phyloP scores from a whole-genome alignment of 2,329 filamentous ascomycete species.

The Pseudogymnoascus sp. region DNA sequence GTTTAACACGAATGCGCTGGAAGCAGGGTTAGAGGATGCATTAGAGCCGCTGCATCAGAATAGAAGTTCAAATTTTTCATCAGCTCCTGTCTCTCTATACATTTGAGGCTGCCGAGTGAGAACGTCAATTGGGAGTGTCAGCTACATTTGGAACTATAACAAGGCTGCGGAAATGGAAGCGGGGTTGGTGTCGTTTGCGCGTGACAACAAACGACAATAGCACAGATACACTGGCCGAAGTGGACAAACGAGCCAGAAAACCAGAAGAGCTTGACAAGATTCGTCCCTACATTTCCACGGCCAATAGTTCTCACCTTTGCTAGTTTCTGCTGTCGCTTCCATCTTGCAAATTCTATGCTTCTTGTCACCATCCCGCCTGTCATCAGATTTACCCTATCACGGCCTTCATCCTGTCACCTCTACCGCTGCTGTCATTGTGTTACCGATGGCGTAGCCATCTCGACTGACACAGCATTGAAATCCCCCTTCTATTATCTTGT shows the following conservation, averaged over 20 bases:
- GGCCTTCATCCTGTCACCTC: not conserved
- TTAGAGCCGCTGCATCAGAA: not conserved
- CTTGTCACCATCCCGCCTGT: not conserved
- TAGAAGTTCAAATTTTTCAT: not conserved
- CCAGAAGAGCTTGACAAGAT: not conserved
- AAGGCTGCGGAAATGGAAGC: not conserved
- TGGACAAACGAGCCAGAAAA: not conserved
- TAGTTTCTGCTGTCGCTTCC: not conserved
- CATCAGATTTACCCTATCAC: not conserved
- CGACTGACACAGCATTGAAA: too few species aligned
- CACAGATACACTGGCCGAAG: not conserved
- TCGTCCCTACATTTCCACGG: not conserved
- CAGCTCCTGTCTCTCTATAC: too few species aligned
- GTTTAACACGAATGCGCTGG: not conserved
- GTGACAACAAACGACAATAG: too few species aligned
- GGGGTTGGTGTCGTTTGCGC: too few species aligned
- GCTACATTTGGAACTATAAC: not conserved
- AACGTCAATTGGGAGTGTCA: not conserved
- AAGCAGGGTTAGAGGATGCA: not conserved
- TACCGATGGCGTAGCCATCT: too few species aligned
- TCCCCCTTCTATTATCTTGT: too few species aligned
- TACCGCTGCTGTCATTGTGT: too few species aligned
- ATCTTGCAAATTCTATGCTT: not conserved
- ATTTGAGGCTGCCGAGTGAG: not conserved
- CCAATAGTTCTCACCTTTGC: not conserved